These are phyloP conservation scores for Cercospora beticola DNA, from an alignment of 2,329 filamentous ascomycete genomes.

Conservation along the genomic window DNA sequence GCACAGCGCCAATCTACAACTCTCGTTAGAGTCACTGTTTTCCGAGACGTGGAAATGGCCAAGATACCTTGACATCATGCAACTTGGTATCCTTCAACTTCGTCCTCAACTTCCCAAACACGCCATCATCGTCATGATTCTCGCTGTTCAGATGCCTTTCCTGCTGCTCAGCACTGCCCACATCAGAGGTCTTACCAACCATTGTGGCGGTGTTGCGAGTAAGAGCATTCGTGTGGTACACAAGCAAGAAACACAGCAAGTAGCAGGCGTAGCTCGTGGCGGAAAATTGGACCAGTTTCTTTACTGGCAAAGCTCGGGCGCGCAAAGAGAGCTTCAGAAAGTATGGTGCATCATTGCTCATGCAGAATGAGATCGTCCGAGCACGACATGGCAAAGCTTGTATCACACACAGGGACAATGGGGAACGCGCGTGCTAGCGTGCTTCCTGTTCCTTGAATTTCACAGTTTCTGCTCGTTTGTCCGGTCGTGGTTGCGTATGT, in stretches of 20 bases:
- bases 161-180: constrained; percentile 25
- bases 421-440: not conserved
- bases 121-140: constrained; percentile 16
- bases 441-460: constrained; percentile 7
- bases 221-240: not conserved
- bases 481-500: not conserved
- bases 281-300: not conserved
- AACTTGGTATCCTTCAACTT: constrained; percentile 28
- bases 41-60: no score
- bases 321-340: not conserved
- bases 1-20: constrained; percentile 52
- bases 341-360: constrained; percentile 1
- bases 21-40: not conserved
- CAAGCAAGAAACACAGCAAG: not conserved
- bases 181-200: constrained; percentile 25
- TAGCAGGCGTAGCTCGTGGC: not conserved
- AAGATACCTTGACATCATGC: constrained; percentile 26
- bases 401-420: not conserved
- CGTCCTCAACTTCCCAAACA: constrained; percentile 17
- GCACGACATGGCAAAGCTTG: constrained; percentile 8
- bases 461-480: not conserved
- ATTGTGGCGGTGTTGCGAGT: constrained; percentile 13
- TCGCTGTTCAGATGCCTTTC: constrained; percentile 16
- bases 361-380: constrained; percentile 7
- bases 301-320: not conserved